Evolutionary conservation across 2,329 filamentous ascomycete species (phyloP), one percentile per base, ranked within the genome.

Genomic region (Colletotrichum eleusines): DNA sequence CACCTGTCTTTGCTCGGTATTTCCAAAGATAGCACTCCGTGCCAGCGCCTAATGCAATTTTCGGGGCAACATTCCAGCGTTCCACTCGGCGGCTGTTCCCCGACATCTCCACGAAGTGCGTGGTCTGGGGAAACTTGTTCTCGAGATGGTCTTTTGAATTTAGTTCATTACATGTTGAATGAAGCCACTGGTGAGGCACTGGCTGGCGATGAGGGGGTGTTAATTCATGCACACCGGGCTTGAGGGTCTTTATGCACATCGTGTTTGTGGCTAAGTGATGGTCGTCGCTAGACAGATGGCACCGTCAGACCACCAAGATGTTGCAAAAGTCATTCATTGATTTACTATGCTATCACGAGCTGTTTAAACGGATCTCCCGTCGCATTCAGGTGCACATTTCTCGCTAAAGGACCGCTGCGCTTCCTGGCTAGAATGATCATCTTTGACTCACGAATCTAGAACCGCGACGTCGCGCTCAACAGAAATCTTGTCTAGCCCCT

Each of bases 11-110:
- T 26, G 11, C 20, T 63, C 64, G 57, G 64, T 12, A 59, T 63
- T 71, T 51, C 38, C 51, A 53, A 31, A 63, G 26, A 35, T 33
- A 48, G 69, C 33, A 59, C 28, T 69, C 64, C 46, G 46, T n/a
- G 2, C 16, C 9, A 35, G 31, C 9, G 50, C 12, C 14, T 44
- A 28, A 71, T 71, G 58, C 69, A 63, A 69, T 68, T 58, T 20
- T 11, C 35, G 64, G 44, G 64, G 64, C 7, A 23, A 54, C 5
- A 3, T 20, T 26, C 12, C 31, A 23, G 33, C 40, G 66, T 69
- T 66, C 54, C 58, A 59, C 61, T 33, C 31, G n/a, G 28, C 58
- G n/a, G 35, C 18, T 48, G 35, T 57, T 63, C 58, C 42, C 63
- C 42, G 57, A 62, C n/a, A n/a, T n/a, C n/a, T n/a, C n/a, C n/a